Evolutionary conservation across 1,284 basidiomycete genomes (phyloP), one percentile per base, ranked within the genome.

Genomic region (Tranzscheliella williamsii): DNA sequence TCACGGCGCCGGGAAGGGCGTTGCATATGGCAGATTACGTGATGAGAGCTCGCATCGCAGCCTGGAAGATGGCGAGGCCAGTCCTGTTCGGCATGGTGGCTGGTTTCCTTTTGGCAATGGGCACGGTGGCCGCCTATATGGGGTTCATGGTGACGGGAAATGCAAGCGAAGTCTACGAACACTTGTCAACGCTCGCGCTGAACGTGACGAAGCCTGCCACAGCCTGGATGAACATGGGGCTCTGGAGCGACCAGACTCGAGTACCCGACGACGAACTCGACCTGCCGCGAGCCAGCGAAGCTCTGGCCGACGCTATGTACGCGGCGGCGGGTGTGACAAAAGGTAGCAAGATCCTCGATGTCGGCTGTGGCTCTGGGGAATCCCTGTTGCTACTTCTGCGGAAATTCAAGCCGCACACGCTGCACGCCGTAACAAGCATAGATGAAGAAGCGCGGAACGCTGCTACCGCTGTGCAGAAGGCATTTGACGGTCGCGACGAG

Each of bases 341-440:
- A 6, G 50, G 46, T 3, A 43, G 53, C 22, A 56, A 44, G 2
- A 46, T 77, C 18, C 44, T 75, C 27, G 75, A 77, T 38, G 69
- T 77, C 2, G 75, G 75, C 12, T 68, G 70, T 36, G 75, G 73
- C 1, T 57, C 53, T 17, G 75, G 75, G 26, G 70, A 77, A 24
- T 75, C 73, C 18, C 53, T 72, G 11, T 63, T 74, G 15, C 42
- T 72, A 13, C 49, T 76, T 30, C 24, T 42, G 12, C 27, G 41
- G 11, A 32, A 42, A 24, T 58, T 26, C 18, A 20, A 27, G 9
- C 72, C 73, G 3, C 20, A 13, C 7, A 38, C 49, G 12, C 38
- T 77, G 22, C 70, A 75, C 33, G 75, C 73, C 16, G 70, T 75
- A 16, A 77, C 75, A 8, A 69, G 58, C 16, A 22, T 71, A 11